A percentile compares a stretch with the other conserved stretches of the same genome.
phyloP scores from a whole-genome alignment of 2,329 filamentous ascomycete species.

The Scedosporium apiospermum region DNA sequence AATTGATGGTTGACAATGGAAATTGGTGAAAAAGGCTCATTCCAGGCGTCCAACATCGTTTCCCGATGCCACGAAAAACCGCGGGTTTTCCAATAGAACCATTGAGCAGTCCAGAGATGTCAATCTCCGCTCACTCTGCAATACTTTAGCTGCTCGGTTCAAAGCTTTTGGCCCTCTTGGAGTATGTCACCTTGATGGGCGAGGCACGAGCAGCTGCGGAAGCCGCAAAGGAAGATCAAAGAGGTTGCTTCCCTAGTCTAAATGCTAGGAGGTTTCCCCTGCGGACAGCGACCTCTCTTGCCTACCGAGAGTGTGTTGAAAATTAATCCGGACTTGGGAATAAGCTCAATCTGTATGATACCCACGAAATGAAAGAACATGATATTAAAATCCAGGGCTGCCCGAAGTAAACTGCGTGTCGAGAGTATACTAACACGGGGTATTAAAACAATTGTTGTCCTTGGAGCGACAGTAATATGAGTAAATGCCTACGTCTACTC shows the following conservation, averaged over 20 bases:
- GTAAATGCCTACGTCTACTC: no score
- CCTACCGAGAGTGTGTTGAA: no score
- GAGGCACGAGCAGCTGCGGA: no score
- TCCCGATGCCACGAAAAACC: not conserved
- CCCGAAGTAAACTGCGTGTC: not conserved
- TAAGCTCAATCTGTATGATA: not conserved
- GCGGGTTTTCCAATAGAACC: not conserved
- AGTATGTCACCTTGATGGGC: not conserved
- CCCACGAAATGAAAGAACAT: not conserved
- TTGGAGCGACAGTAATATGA: no score
- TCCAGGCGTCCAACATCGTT: not conserved
- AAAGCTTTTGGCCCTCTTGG: not conserved
- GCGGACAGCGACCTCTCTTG: no score
- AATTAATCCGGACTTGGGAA: no score
- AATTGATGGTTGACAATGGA: no score
- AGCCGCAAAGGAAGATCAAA: not conserved
- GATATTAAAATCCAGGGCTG: not conserved
- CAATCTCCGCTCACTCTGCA: not conserved
- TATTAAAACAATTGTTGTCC: no score
- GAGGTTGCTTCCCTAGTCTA: not conserved
- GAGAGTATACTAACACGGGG: no score
- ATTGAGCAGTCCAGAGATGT: not conserved
- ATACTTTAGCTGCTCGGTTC: not conserved
- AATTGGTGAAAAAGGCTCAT: not conserved
- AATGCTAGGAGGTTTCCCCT: no score